Evolutionary conservation across 2,329 filamentous ascomycete species (phyloP).

Genomic region (Xylaria polymorpha): DNA sequence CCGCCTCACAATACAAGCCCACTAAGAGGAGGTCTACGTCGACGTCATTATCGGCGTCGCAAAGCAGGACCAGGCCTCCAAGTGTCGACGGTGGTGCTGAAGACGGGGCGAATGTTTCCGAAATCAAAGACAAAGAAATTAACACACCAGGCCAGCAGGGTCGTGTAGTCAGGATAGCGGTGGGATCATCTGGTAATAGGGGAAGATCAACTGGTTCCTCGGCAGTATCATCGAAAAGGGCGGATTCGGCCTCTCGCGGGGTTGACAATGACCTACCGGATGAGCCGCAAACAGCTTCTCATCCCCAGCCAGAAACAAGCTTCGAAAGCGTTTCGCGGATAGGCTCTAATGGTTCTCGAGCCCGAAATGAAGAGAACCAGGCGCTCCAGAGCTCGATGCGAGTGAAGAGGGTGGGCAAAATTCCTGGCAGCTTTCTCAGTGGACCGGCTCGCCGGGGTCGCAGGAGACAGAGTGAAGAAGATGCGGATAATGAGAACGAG

Average conservation of each 20-base stretch:
- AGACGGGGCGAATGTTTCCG: slow-evolving; percentile 52
- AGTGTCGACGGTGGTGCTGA: slow-evolving; percentile 58
- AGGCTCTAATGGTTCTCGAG: slow-evolving; percentile 61
- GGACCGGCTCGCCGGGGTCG: slow-evolving; percentile 82
- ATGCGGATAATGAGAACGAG: slow-evolving; percentile 62
- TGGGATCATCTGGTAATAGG: slow-evolving; percentile 62
- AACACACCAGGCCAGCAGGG: slow-evolving; percentile 66
- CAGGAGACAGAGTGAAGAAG: slow-evolving; percentile 74
- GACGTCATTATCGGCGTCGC: slow-evolving; percentile 51
- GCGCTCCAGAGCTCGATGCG: slow-evolving; percentile 79
- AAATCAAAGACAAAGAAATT: slow-evolving; percentile 54
- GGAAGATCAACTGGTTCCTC: slow-evolving; percentile 53
- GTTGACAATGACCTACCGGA: slow-evolving; percentile 60
- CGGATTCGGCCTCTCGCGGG: slow-evolving; percentile 46
- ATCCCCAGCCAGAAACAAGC: slow-evolving; percentile 59
- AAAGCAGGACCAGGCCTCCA: slow-evolving; percentile 53
- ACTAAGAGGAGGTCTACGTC: slow-evolving; percentile 63
- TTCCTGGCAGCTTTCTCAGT: slow-evolving; percentile 81
- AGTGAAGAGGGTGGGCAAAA: slow-evolving; percentile 79
- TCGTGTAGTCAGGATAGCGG: slow-evolving; percentile 66
- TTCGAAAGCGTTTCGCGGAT: slow-evolving; percentile 66
- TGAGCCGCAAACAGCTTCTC: slow-evolving; percentile 62
- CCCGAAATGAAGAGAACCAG: slow-evolving; percentile 69
- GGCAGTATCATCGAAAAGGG: slow-evolving; percentile 50
- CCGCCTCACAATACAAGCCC: slow-evolving; percentile 48